phyloP scores from a whole-genome alignment of 176 grass and related monocot genomes.

The Poa pratensis region DNA sequence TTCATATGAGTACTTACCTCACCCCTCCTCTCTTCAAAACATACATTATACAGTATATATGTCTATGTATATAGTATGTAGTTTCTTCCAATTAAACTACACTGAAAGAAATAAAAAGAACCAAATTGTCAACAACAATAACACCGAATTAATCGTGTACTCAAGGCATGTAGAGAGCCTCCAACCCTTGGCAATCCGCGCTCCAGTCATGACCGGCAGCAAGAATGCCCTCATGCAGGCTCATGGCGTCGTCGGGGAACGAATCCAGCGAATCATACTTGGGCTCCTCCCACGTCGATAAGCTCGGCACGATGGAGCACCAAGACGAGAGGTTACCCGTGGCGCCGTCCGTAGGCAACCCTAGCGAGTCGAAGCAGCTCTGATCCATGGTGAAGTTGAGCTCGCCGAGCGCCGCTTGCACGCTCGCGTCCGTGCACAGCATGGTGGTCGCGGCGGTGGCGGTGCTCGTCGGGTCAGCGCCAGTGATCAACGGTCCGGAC shows the following conservation, averaged over 20 bases:
- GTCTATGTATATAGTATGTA: slow-evolving; percentile 35
- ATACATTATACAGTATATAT: slow-evolving; percentile 27
- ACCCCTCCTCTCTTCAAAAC: slow-evolving; percentile 32
- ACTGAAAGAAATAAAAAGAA: slow-evolving; percentile 29
- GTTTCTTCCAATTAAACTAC: slow-evolving; percentile 31
- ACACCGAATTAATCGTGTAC: slow-evolving; percentile 27
- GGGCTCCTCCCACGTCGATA: slow-evolving; percentile 53
- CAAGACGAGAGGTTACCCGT: slow-evolving; percentile 46
- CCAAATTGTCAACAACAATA: slow-evolving; percentile 45
- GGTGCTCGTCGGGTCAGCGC: slow-evolving; percentile 37
- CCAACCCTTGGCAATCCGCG: slow-evolving; percentile 59
- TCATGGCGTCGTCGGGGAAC: slow-evolving; percentile 46
- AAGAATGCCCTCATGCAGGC: slow-evolving; percentile 44
- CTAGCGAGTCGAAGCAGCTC: slow-evolving; percentile 57
- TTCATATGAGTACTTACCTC: slow-evolving; percentile 45
- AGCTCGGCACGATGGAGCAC: slow-evolving; percentile 50
- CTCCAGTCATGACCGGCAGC: slow-evolving; percentile 57
- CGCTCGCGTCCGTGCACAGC: slow-evolving; percentile 51
- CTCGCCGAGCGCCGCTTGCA: slow-evolving; percentile 49
- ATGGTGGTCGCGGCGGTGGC: slow-evolving; percentile 36
- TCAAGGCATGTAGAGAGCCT: slow-evolving; percentile 70
- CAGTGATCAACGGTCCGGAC: slow-evolving; percentile 40
- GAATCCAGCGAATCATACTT: slow-evolving; percentile 52
- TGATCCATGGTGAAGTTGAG: slow-evolving; percentile 61
- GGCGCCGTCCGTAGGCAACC: slow-evolving; percentile 38